These are phyloP conservation scores for Phyllosticta capitalensis DNA, from an alignment of 2,329 filamentous ascomycete species.

Conservation along the genomic window DNA sequence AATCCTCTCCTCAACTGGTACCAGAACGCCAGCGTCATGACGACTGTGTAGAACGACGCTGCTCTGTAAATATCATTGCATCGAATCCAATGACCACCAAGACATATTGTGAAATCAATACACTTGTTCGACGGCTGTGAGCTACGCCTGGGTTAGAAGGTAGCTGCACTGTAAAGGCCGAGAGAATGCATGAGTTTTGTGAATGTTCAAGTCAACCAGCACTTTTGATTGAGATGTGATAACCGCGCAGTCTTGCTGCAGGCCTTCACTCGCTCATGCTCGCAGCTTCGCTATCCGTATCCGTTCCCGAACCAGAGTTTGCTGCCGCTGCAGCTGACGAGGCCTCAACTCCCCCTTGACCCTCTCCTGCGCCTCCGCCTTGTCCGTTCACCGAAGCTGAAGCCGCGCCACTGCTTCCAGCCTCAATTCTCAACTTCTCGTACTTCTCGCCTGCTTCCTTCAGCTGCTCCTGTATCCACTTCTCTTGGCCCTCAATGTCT, in stretches of 20 bases:
- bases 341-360: constrained; percentile 24
- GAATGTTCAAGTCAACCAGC: no score
- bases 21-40: constrained; percentile 87
- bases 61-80: background rate
- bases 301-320: constrained; percentile 18
- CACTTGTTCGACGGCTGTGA: background rate
- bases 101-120: background rate
- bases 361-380: constrained; percentile 22
- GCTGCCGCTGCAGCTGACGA: constrained; percentile 18
- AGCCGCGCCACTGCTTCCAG: constrained; percentile 28
- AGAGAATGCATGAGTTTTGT: no score
- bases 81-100: background rate
- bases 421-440: constrained; percentile 45
- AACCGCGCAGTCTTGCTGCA: no score
- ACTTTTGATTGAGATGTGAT: no score
- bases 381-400: constrained; percentile 21
- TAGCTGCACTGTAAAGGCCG: no score
- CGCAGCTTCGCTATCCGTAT: background rate
- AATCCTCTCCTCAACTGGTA: constrained; percentile 91
- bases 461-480: constrained; percentile 69
- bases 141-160: no score
- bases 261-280: no score
- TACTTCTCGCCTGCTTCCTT: constrained; percentile 71
- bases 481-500: constrained; percentile 59
- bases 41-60: constrained; percentile 49